A percentile compares a stretch with the other conserved stretches of the same genome.
Evolutionary conservation across 2,329 filamentous ascomycete genomes (phyloP).

Genomic region (Aureobasidium pullulans): DNA sequence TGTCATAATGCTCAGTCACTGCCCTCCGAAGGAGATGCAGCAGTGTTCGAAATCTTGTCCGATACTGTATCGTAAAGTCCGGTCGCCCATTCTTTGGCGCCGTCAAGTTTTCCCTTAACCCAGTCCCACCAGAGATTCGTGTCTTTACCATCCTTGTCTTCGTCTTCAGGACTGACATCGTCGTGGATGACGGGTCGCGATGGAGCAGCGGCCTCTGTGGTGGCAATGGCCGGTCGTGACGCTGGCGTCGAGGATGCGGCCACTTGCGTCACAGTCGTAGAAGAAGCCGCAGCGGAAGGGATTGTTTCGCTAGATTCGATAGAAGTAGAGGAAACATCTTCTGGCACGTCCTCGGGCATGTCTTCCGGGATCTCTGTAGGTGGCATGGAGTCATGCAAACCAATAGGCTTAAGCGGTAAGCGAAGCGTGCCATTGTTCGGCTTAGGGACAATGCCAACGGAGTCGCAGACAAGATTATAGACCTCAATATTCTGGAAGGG

Average conservation of each 20-base stretch:
- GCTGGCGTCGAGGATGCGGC: not conserved
- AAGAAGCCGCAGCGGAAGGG: too few relatives aligned
- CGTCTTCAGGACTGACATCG: conserved; percentile 14
- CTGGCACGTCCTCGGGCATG: conserved; percentile 19
- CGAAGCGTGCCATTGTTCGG: conserved; percentile 84
- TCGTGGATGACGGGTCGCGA: conserved; percentile 14
- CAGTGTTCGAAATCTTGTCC: not conserved
- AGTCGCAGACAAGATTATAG: conserved; percentile 92
- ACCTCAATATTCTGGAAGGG: conserved; percentile 90
- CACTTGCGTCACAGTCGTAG: not conserved
- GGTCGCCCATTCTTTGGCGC: conserved; percentile 26
- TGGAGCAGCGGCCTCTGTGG: not conserved
- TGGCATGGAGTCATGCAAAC: conserved; percentile 43
- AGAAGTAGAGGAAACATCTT: not conserved
- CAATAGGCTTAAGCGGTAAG: conserved; percentile 58
- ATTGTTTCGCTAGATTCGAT: not conserved
- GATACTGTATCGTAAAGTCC: conserved; percentile 18
- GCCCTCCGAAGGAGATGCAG: not conserved
- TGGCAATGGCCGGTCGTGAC: not conserved
- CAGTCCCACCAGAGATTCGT: conserved; percentile 24
- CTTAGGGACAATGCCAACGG: conserved; percentile 62
- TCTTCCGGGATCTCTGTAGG: conserved; percentile 19
- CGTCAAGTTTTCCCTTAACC: conserved; percentile 25
- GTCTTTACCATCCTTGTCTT: conserved; percentile 17
- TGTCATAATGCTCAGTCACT: not conserved